These are phyloP conservation scores for Akanthomyces lecanii DNA, from an alignment of 2,329 filamentous ascomycete species.

Conservation along the genomic window DNA sequence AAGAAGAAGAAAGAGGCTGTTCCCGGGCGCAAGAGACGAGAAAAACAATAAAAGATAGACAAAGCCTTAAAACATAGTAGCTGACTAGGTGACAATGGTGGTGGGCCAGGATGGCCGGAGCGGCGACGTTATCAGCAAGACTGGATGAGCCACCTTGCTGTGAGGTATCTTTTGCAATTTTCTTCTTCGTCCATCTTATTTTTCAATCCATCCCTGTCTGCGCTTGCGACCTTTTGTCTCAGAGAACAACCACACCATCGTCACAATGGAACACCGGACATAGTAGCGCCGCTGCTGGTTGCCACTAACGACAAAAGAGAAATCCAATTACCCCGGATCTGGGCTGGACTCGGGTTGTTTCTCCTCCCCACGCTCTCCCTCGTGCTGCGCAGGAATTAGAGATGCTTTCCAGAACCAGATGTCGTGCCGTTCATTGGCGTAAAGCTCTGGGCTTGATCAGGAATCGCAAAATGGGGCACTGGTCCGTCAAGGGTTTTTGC, in stretches of 20 bases:
- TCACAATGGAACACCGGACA: background rate
- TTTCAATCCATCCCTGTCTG: background rate
- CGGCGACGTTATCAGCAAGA: constrained; percentile 10
- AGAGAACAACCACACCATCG: background rate
- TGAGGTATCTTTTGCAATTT: background rate
- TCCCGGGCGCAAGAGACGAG: background rate
- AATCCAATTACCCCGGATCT: constrained; percentile 12
- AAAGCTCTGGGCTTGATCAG: background rate
- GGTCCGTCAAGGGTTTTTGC: background rate
- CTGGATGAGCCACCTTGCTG: background rate
- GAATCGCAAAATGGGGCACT: background rate
- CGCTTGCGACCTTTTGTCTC: constrained; percentile 1
- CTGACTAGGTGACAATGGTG: constrained; percentile 5
- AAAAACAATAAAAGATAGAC: background rate
- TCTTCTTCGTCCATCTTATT: background rate
- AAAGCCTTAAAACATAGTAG: constrained; percentile 2
- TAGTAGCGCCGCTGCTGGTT: background rate
- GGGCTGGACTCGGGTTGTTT: background rate
- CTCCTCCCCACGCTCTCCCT: background rate
- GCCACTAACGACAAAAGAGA: background rate
- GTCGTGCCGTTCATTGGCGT: background rate
- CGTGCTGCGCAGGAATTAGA: background rate
- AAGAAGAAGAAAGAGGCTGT: background rate
- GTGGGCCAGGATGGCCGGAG: constrained; percentile 10
- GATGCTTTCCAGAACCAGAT: background rate